Percentiles rank a stretch among this genome's conserved stretches.
Evolutionary conservation across 2,329 filamentous ascomycete genomes (phyloP).

Genomic region (Aspergillus clavatus): DNA sequence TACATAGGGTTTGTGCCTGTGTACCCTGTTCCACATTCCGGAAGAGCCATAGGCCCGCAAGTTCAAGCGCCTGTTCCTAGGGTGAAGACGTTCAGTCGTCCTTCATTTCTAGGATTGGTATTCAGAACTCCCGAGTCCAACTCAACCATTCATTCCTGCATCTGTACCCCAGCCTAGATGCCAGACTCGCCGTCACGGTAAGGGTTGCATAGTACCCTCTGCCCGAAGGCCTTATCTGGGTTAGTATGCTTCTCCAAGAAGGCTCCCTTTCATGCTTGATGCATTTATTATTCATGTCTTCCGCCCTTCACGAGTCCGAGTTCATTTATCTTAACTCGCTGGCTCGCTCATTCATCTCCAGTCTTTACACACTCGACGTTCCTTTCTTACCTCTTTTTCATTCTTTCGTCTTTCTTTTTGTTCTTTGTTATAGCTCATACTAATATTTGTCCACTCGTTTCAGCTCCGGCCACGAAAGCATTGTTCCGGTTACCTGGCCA

Average conservation of each 20-base stretch:
- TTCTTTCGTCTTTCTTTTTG: conserved; percentile 13
- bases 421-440: conserved; percentile 21
- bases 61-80: conserved; percentile 31
- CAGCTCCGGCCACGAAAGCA: conserved; percentile 33
- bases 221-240: conserved; percentile 39
- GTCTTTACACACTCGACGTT: conserved; percentile 2
- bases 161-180: conserved; percentile 39
- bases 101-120: conserved; percentile 38
- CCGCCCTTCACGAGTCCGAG: conserved; percentile 7
- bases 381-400: conserved; percentile 11
- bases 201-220: conserved; percentile 40
- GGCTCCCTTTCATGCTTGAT: conserved; percentile 14
- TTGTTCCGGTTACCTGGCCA: conserved; percentile 25
- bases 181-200: conserved; percentile 42
- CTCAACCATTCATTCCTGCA: conserved; percentile 39
- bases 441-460: conserved; percentile 29
- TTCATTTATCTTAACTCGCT: conserved; percentile 9
- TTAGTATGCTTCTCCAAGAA: conserved; percentile 33
- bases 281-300: conserved; percentile 8
- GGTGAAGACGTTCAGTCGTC: conserved; percentile 47
- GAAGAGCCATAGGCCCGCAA: conserved; percentile 29
- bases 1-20: conserved; percentile 39
- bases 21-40: conserved; percentile 35
- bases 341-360: conserved; percentile 6
- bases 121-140: conserved; percentile 27